phyloP scores from a whole-genome alignment of 129 eudicot genomes.

The Tanacetum coccineum region DNA sequence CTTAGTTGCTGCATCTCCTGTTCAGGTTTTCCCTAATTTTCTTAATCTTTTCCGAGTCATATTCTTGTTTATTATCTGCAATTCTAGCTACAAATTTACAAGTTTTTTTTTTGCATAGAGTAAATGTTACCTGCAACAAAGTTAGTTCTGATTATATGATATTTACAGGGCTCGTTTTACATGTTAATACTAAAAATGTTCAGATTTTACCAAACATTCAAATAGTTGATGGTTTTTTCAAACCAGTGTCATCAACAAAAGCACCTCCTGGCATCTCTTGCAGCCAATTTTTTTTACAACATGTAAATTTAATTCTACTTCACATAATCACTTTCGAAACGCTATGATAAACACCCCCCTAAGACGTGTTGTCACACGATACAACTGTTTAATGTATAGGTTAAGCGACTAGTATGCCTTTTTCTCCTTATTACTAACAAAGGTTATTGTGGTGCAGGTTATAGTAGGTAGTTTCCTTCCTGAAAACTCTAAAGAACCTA shows the following conservation, averaged over 20 bases:
- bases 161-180: too few relatives aligned
- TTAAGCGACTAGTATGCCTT: not conserved
- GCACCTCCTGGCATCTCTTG: too few relatives aligned
- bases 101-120: not conserved
- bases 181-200: too few relatives aligned
- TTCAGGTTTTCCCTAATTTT: conserved; percentile 44
- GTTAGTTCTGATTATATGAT: not conserved
- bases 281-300: too few relatives aligned
- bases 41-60: not conserved
- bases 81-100: not conserved
- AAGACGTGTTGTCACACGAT: too few relatives aligned
- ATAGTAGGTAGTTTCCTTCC: conserved; percentile 80
- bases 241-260: too few relatives aligned
- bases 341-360: too few relatives aligned
- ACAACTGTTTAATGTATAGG: too few relatives aligned
- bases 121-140: conserved; percentile 1
- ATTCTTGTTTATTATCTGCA: not conserved
- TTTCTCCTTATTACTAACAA: too few relatives aligned
- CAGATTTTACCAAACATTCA: too few relatives aligned
- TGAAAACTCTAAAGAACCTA: conserved; percentile 43
- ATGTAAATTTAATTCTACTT: not conserved
- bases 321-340: not conserved
- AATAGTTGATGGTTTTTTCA: too few relatives aligned
- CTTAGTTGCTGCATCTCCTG: conserved; percentile 58
- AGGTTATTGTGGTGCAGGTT: conserved; percentile 45